Evolutionary conservation across 768 basidiomycete species (phyloP).

Genomic region (Russula earlei): DNA sequence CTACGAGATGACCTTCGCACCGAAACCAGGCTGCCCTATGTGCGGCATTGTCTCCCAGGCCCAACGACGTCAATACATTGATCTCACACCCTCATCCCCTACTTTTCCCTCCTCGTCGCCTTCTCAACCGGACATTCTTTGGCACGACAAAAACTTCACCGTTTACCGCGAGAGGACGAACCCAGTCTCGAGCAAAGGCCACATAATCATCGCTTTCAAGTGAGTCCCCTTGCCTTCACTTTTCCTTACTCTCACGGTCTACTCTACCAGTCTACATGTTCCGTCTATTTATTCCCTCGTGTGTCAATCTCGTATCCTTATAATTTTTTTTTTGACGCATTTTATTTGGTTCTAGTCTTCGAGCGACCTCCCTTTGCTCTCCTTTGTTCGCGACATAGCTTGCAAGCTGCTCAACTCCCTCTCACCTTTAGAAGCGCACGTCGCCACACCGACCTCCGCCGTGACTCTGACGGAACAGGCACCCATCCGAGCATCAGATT

Average conservation of each 20-base stretch:
- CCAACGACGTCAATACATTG: slow-evolving; percentile 32
- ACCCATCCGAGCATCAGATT: slow-evolving; percentile 28
- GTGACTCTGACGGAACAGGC: slow-evolving; percentile 14
- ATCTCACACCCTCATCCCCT: slow-evolving; percentile 33
- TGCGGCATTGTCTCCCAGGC: slow-evolving; percentile 62
- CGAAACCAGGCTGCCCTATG: slow-evolving; percentile 66
- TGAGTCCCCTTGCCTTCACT: slow-evolving; percentile 28
- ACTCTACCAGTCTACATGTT: slow-evolving; percentile 58
- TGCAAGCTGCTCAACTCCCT: slow-evolving; percentile 45
- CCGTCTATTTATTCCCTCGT: slow-evolving; percentile 69
- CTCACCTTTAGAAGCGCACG: slow-evolving; percentile 23
- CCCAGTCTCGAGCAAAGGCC: slow-evolving; percentile 64
- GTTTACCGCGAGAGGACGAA: slow-evolving; percentile 60
- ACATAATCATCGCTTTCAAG: slow-evolving; percentile 72
- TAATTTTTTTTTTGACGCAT: slow-evolving; percentile 2
- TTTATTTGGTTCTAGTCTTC: slow-evolving; percentile 42
- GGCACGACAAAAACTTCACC: slow-evolving; percentile 72
- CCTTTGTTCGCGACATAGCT: slow-evolving; percentile 49
- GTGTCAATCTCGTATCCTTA: slow-evolving; percentile 25
- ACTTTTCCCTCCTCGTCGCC: slow-evolving; percentile 35
- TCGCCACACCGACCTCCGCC: slow-evolving; percentile 8
- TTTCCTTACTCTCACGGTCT: slow-evolving; percentile 2
- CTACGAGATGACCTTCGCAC: slow-evolving; percentile 42
- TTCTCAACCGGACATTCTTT: slow-evolving; percentile 55
- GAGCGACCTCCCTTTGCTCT: slow-evolving; percentile 64